Evolutionary conservation across 768 basidiomycete genomes (phyloP), one percentile per base, ranked within the genome.

Genomic region (Collybia sp.): DNA sequence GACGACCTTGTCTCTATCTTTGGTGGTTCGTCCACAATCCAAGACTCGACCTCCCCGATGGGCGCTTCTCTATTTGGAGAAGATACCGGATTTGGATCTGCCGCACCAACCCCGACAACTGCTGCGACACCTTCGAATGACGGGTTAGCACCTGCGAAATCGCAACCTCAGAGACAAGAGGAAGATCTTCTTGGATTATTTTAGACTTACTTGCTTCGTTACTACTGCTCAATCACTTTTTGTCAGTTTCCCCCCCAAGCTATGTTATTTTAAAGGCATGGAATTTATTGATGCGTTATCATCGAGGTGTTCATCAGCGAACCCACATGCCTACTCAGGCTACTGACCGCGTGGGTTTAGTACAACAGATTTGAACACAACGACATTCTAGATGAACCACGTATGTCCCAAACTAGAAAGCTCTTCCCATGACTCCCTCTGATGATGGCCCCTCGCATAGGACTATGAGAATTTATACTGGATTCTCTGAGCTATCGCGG

Each of bases 1-100:
- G 93, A 95, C 63, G 93, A 96, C 61, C 76, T 96, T 10, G 92
- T 94, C 17, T 93, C 92, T 6, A 89, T 96, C 54, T 96, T 96
- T 60, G 91, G 90, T 12, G 72, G 64, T 10, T 57, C 69, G 58
- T 58, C 70, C 52, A n/a, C 35, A 10, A 37, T 37, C 17, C 61
- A 68, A 51, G 63, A 25, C 3, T 25, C 25, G 8, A 25, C 3
- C 8, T 3, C 25, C 8, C 25, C 25, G 8, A 8, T 25, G 25
- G 25, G 25, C 25, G 25, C 25, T 25, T 25, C 25, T 30, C 44
- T 48, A 12, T 64, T 61, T 51, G 53, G 59, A 18, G 54, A 42
- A 38, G 48, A 51, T 44, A 39, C 46, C 48, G 50, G 54, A 44
- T 53, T 62, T 53, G 53, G 54, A 42, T 38, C 53, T 15, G 35